Evolutionary conservation across 2,329 filamentous ascomycete genomes (phyloP), one percentile per base, ranked within the genome.

Genomic region (Aspergillus fructus): DNA sequence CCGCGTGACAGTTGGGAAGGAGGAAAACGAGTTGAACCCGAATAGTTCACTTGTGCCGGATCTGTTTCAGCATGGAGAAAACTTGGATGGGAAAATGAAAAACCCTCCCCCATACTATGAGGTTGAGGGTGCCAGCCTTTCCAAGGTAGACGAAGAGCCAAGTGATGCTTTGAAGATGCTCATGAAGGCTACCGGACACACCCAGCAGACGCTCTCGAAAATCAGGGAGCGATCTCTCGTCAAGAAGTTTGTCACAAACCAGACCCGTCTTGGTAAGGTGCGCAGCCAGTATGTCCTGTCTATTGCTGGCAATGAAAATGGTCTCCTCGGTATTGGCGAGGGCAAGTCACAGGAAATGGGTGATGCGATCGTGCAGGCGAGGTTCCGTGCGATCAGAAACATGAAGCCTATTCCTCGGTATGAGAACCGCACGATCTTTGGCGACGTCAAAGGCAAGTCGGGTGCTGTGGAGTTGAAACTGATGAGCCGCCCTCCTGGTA

Each of bases 201-300:
- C 70, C 17, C 70, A 74, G 56, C 61, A 74, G 1, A 69, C 83
- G 59, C 77, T 89, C 51, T 66, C 68, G 23, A 67, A 64, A 2
- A 75, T 96, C 58, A 80, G 84, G 57, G 78, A 84, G 62, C 96
- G 96, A 82, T 81, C 83, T 48, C 78, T 99, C 47, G 89, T 96
- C 47, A 70, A 71, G 4, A 90, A 93, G 69, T 76, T 77, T 41
- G 94, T 99, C 58, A 81, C 85, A 63, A 97, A 99, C 78, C 93
- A 97, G 82, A 97, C 94, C 21, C 90, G 93, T 79, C 86, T 99
- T 76, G 94, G 94, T 72, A 99, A 97, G 82, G 88, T 99, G 59
- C 83, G 83, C 65, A 90, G 88, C 74, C 68, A 82, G 41, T 96
- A 93, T 68, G 82, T 86, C 66, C 78, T 97, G 60, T 87, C 87